phyloP scores from a whole-genome alignment of 495 filamentous ascomycete genomes.

The Tuber umbilicatum region DNA sequence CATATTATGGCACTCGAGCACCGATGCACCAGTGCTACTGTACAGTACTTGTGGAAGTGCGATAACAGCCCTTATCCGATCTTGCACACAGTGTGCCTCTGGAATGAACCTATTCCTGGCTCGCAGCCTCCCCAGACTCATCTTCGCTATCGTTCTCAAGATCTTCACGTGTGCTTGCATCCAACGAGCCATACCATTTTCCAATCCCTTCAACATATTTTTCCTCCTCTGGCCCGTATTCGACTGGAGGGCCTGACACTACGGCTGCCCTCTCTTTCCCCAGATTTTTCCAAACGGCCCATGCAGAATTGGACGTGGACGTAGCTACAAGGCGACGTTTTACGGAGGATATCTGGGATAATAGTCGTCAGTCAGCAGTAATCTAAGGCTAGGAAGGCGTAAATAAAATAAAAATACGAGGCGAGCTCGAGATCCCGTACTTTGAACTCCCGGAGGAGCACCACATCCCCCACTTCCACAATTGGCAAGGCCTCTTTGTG shows the following conservation, averaged over 20 bases:
- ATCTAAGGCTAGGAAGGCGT: conserved; percentile 45
- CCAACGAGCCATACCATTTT: conserved; percentile 48
- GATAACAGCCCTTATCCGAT: not conserved
- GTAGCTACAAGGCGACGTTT: conserved; percentile 47
- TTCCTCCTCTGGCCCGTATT: conserved; percentile 56
- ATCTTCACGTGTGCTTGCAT: conserved; percentile 38
- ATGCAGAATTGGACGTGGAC: conserved; percentile 52
- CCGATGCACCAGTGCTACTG: not conserved
- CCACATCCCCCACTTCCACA: conserved; percentile 61
- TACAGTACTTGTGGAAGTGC: not conserved
- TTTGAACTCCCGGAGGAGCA: conserved; percentile 68
- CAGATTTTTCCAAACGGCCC: conserved; percentile 55
- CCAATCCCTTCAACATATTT: conserved; percentile 52
- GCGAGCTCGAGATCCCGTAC: conserved; percentile 44
- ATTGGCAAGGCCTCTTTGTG: conserved; percentile 64
- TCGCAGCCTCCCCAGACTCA: conserved; percentile 11
- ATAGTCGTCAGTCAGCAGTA: conserved; percentile 44
- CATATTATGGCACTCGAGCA: not conserved
- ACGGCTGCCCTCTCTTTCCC: conserved; percentile 43
- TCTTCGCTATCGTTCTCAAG: conserved; percentile 39
- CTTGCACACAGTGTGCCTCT: not conserved
- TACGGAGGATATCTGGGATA: conserved; percentile 45
- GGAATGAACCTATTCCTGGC: conserved; percentile 2
- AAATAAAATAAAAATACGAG: not conserved
- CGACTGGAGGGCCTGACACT: conserved; percentile 59